Conservation (phyloP, 352 stramenopile species). For the Albugo candida region DNA sequence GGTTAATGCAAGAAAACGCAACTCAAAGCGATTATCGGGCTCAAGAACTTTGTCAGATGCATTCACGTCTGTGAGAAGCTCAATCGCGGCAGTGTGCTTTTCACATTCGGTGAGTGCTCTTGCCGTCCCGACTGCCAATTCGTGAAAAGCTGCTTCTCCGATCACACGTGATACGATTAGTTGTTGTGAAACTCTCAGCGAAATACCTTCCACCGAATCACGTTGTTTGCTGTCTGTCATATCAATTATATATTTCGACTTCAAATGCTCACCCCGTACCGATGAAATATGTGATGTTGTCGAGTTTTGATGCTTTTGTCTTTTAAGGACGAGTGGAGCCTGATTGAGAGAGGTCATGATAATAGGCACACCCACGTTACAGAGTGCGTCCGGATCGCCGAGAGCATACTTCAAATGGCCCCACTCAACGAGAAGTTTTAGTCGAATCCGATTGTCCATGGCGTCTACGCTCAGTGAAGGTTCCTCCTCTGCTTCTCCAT, state of each 20-base stretch:
- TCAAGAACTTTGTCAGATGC: constrained; percentile 68
- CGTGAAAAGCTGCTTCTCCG: constrained; percentile 53
- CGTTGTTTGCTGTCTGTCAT: constrained; percentile 48
- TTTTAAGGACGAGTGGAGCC: constrained; percentile 32
- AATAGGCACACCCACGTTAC: constrained; percentile 65
- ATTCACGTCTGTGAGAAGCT: constrained; percentile 74
- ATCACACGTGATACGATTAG: constrained; percentile 57
- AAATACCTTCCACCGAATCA: constrained; percentile 69
- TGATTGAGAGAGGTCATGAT: constrained; percentile 68
- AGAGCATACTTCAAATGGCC: constrained; percentile 49
- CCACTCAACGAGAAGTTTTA: constrained; percentile 65
- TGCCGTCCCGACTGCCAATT: constrained; percentile 55
- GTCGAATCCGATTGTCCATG: constrained; percentile 67
- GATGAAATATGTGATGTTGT: constrained; percentile 22
- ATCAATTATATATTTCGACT: constrained; percentile 68
- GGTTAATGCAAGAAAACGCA: constrained; percentile 66
- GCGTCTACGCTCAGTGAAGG: constrained; percentile 59
- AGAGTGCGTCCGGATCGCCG: constrained; percentile 51
- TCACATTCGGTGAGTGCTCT: constrained; percentile 57
- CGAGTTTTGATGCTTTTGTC: constrained; percentile 9
- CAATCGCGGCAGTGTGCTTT: constrained; percentile 69
- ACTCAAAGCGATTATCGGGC: constrained; percentile 45
- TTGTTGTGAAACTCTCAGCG: constrained; percentile 68
- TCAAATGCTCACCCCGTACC: constrained; percentile 56
- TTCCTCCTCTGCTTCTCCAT: constrained; percentile 31